These are phyloP conservation scores for Primulina huaijiensis DNA, from an alignment of 257 asterid species.

Conservation along the genomic window DNA sequence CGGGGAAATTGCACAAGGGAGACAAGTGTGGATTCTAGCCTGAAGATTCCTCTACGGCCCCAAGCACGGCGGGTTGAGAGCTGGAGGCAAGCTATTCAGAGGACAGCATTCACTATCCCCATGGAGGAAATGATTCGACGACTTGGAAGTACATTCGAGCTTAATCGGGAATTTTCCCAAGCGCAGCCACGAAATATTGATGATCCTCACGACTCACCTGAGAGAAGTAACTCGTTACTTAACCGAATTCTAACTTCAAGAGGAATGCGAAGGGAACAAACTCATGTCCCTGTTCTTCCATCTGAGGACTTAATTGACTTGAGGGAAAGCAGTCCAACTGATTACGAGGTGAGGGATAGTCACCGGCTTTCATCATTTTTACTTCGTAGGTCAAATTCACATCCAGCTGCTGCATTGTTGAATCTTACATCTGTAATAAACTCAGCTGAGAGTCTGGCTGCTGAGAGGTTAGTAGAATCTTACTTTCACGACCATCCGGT, in stretches of 20 bases:
- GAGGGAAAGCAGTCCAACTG: conserved; percentile 51
- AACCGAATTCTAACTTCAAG: conserved; percentile 70
- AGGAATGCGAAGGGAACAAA: conserved; percentile 70
- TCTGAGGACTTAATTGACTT: conserved; percentile 59
- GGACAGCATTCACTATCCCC: conserved; percentile 65
- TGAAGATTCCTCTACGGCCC: conserved; percentile 66
- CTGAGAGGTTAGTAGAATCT: conserved; percentile 61
- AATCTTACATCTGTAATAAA: conserved; percentile 43
- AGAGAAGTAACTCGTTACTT: conserved; percentile 61
- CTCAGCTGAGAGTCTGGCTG: conserved; percentile 55
- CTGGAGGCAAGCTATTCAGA: conserved; percentile 77
- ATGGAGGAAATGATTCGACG: conserved; percentile 91
- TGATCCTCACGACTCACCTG: conserved; percentile 58
- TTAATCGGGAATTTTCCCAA: conserved; percentile 46
- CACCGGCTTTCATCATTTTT: conserved; percentile 55
- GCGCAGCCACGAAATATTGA: conserved; percentile 39
- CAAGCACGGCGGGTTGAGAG: conserved; percentile 68
- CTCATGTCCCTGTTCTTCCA: conserved; percentile 30
- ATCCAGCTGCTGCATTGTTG: conserved; percentile 50
- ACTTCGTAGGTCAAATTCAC: conserved; percentile 62
- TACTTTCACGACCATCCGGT: conserved; percentile 44
- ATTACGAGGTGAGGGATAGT: conserved; percentile 42
- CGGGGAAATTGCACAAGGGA: conserved; percentile 49
- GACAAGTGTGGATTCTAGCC: conserved; percentile 44
- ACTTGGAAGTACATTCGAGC: conserved; percentile 56